Evolutionary conservation across 148 eudicot genomes (phyloP).

Genomic region (Fagopyrum homotropicum): DNA sequence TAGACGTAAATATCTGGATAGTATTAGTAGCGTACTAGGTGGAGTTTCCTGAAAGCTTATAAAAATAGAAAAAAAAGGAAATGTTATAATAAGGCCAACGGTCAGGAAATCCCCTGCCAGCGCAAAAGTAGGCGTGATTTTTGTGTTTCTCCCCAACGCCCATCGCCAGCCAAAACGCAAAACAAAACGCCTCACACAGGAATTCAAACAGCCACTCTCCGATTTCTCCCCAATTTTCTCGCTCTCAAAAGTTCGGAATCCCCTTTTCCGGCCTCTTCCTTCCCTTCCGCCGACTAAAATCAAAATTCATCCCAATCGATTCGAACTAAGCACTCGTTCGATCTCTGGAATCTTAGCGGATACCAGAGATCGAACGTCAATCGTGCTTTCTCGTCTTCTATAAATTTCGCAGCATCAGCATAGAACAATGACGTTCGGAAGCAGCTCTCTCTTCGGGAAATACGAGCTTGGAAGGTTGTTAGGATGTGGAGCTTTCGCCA

Average conservation of each 20-base stretch:
- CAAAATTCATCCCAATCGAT: neutral
- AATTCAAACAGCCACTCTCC: neutral
- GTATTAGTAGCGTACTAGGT: too few relatives aligned
- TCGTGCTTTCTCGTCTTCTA: neutral
- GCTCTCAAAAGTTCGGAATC: neutral
- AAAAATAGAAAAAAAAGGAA: neutral
- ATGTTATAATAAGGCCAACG: neutral
- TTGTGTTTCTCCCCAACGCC: neutral
- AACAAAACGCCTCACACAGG: neutral
- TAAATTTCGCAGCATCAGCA: neutral
- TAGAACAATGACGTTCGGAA: neutral
- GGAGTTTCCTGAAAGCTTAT: neutral
- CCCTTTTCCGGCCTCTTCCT: neutral
- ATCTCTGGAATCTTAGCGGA: constrained; percentile 9
- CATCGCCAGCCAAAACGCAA: constrained; percentile 1
- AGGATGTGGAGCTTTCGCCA: constrained; percentile 64
- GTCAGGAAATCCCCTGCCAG: neutral
- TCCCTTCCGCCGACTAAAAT: neutral
- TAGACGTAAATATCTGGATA: too few relatives aligned
- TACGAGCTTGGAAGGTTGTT: constrained; percentile 59
- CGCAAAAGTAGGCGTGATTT: neutral
- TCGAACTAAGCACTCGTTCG: constrained; percentile 4
- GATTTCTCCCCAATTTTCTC: neutral
- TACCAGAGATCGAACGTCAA: constrained; percentile 8
- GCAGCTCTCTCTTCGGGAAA: constrained; percentile 30